Evolutionary conservation across 371 early-diverging fungal genomes (phyloP).

Genomic region (Fennellomyces sp.): DNA sequence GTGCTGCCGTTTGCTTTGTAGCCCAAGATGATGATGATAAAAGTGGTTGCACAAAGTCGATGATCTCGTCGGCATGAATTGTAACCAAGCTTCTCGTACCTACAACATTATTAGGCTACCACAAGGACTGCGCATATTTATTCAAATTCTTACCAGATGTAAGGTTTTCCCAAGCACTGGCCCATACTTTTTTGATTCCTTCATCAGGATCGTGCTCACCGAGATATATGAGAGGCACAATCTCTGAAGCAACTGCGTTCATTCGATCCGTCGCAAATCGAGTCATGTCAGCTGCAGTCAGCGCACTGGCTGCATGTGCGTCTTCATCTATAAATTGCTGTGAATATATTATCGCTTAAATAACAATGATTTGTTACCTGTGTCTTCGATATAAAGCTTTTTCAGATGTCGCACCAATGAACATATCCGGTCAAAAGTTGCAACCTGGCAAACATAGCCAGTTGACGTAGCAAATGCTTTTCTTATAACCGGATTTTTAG

Average conservation of each 20-base stretch:
- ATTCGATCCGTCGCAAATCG: constrained; percentile 74
- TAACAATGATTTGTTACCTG: constrained; percentile 36
- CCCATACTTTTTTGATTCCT: constrained; percentile 66
- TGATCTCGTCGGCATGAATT: constrained; percentile 63
- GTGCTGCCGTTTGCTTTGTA: constrained; percentile 80
- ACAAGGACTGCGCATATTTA: no score
- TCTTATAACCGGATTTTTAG: constrained; percentile 79
- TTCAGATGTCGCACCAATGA: constrained; percentile 72
- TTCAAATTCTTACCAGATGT: constrained; percentile 75
- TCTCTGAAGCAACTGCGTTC: constrained; percentile 56
- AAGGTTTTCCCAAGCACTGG: constrained; percentile 83
- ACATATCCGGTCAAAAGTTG: constrained; percentile 59
- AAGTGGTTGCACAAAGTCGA: constrained; percentile 57
- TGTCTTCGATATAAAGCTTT: constrained; percentile 73
- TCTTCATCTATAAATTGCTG: constrained; percentile 64
- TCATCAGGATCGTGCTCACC: constrained; percentile 77
- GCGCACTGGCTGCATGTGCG: constrained; percentile 69
- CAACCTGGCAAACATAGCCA: constrained; percentile 77
- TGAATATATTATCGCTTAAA: not conserved
- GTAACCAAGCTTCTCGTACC: constrained; percentile 65
- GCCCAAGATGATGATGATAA: constrained; percentile 75
- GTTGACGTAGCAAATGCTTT: constrained; percentile 86
- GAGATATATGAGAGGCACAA: constrained; percentile 78
- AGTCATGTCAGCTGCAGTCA: constrained; percentile 77
- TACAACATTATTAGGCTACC: no score